Conservation (phyloP, 2,329 filamentous ascomycete genomes). For the Xylaria sp. region DNA sequence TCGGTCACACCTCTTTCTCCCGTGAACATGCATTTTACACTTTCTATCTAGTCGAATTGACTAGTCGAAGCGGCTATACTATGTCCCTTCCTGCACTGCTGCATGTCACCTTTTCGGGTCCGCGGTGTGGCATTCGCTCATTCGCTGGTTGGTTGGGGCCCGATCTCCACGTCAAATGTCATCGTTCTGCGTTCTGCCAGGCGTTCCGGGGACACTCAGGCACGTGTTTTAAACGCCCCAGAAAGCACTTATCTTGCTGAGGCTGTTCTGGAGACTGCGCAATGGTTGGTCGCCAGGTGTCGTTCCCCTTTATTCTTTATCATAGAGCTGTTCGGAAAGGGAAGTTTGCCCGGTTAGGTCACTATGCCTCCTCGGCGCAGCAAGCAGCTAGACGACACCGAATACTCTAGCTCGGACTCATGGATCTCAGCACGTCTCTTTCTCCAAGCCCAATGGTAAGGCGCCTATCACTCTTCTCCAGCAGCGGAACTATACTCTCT, state of each 20-base stretch:
- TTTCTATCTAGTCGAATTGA: slow-evolving; percentile 39
- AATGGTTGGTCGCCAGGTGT: slow-evolving; percentile 44
- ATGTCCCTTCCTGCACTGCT: slow-evolving; percentile 43
- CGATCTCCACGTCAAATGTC: slow-evolving; percentile 47
- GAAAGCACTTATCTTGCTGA: slow-evolving; percentile 35
- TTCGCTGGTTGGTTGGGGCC: slow-evolving; percentile 48
- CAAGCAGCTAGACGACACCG: slow-evolving; percentile 15
- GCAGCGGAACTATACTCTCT: slow-evolving; percentile 23
- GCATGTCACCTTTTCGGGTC: slow-evolving; percentile 47
- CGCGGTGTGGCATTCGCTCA: slow-evolving; percentile 49
- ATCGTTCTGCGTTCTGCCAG: slow-evolving; percentile 41
- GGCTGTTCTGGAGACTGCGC: slow-evolving; percentile 32
- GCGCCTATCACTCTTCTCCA: slow-evolving; percentile 31
- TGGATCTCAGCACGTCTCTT: slow-evolving; percentile 18
- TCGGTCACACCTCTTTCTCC: slow-evolving; percentile 22
- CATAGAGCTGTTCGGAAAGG: slow-evolving; percentile 35
- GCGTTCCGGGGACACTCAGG: slow-evolving; percentile 42
- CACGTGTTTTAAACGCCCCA: slow-evolving; percentile 46
- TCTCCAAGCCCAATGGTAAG: slow-evolving; percentile 33
- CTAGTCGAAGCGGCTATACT: slow-evolving; percentile 40
- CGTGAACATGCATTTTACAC: slow-evolving; percentile 38
- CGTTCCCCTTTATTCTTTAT: slow-evolving; percentile 31
- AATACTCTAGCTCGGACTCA: slow-evolving; percentile 18
- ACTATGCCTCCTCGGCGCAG: slow-evolving; percentile 40
- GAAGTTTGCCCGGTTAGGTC: slow-evolving; percentile 44